Percentiles rank a stretch among this genome's conserved stretches.
phyloP scores from a whole-genome alignment of 371 early-diverging fungal genomes.

The Saksenaea vasiformis region DNA sequence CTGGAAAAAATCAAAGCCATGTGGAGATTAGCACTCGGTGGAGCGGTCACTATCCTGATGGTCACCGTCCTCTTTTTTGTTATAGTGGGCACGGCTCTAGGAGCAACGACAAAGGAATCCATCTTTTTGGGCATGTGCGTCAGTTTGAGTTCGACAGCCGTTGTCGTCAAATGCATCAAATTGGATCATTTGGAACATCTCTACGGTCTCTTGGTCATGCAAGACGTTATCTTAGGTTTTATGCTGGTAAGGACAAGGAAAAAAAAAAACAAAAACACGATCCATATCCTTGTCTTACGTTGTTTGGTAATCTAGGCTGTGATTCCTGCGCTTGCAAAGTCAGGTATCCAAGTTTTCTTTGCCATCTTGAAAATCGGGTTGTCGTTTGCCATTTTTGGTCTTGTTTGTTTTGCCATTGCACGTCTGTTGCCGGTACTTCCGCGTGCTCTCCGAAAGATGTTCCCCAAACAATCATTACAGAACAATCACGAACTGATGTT shows the following conservation, averaged over 20 bases:
- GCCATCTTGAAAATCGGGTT: constrained; percentile 35
- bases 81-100: constrained; percentile 39
- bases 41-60: constrained; percentile 48
- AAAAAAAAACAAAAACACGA: background rate
- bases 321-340: constrained; percentile 56
- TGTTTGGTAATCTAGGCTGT: constrained; percentile 44
- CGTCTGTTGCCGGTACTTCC: constrained; percentile 28
- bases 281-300: background rate
- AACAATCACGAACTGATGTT: constrained; percentile 51
- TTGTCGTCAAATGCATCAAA: constrained; percentile 55
- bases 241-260: constrained; percentile 46
- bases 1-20: constrained; percentile 54
- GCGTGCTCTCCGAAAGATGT: constrained; percentile 16
- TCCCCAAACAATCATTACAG: constrained; percentile 28
- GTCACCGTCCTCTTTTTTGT: constrained; percentile 44
- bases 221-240: constrained; percentile 63
- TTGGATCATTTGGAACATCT: constrained; percentile 49
- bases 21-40: constrained; percentile 56
- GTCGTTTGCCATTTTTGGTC: constrained; percentile 44
- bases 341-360: constrained; percentile 44
- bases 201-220: constrained; percentile 57
- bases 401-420: constrained; percentile 37
- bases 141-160: constrained; percentile 58
- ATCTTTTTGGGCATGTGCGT: constrained; percentile 58
- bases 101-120: constrained; percentile 45